These are phyloP conservation scores for Crucibulum laeve DNA, from an alignment of 768 basidiomycete species.

Conservation along the genomic window DNA sequence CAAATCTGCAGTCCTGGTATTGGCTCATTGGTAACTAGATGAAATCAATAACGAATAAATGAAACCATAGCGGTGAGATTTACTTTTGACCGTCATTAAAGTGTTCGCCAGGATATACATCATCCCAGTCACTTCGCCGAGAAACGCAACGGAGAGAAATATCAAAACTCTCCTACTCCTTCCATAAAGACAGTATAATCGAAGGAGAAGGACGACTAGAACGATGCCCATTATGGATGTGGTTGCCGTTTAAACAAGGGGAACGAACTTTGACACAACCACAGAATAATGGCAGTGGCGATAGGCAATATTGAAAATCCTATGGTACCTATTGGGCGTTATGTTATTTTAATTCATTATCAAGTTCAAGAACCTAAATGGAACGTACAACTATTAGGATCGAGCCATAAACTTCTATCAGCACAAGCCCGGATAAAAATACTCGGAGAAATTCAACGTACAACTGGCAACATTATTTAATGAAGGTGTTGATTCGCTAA, in stretches of 20 bases:
- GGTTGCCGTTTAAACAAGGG: background rate
- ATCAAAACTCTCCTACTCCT: conserved; percentile 7
- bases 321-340: background rate
- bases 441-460: too few relatives aligned
- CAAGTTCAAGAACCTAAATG: too few relatives aligned
- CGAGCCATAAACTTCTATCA: too few relatives aligned
- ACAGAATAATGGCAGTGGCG: conserved; percentile 4
- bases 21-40: conserved; percentile 4
- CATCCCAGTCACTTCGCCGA: conserved; percentile 13
- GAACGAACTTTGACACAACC: conserved; percentile 18
- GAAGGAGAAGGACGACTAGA: conserved; percentile 21
- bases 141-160: conserved; percentile 13
- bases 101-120: conserved; percentile 10
- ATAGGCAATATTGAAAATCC: background rate
- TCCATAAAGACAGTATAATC: conserved; percentile 21
- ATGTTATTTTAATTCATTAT: too few relatives aligned
- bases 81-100: conserved; percentile 14
- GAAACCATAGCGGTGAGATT: background rate
- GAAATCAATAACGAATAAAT: background rate
- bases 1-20: conserved; percentile 9
- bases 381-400: too few relatives aligned
- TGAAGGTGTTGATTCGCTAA: too few relatives aligned
- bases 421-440: too few relatives aligned
- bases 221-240: background rate
- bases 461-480: too few relatives aligned